Base-by-base conservation (phyloP, 352 stramenopile species). In the Pythium brassicae region DNA sequence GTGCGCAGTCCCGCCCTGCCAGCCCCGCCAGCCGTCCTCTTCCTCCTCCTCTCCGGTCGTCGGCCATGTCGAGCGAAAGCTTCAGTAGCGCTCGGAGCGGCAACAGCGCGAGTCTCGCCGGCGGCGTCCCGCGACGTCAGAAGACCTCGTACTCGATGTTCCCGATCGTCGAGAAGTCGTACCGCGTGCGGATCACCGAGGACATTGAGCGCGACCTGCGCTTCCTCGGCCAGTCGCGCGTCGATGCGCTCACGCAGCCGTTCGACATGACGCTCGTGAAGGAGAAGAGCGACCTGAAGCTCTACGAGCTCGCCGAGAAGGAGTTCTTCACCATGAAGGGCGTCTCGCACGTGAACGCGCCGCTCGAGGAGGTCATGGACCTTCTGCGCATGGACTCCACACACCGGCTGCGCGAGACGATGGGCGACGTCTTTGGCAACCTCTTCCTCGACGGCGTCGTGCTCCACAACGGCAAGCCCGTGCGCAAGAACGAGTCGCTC, bases 251-350 rank as follows among this genome's bases (percentile, higher is more conserved):
- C 53, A 92, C 82, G 61, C 82, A 73, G 37, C 71, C 84, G 19
- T 92, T 92, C 50, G 73, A 83, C 56, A 94, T 94, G 84, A 71
- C 78, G 55, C 64, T 86, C 11, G 49, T 92, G 39, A 91, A 89
- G 62, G 78, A 92, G 5, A 87, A 88, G 48, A 59, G 47, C 53
- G 72, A 74, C 22, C 50, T 94, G 22, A 73, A 92, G 73, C 62
- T 94, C 29, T 94, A 80, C 57, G 84, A 94, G 60, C 63, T 91
- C 25, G 67, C 64, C 29, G 81, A 92, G 55, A 84, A 90, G 49
- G 84, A 94, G 59, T 91, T 94, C 62, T 92, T 82, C 70, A 94
- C 84, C 0, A 92, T 94, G 81, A 89, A 90, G 42, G 82, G 78
- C 42, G 80, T 91, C 40, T 75, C 78, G 1, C 86, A 72, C 11